Conservation (phyloP, 2,329 filamentous ascomycete species). For the Verticillium longisporum region DNA sequence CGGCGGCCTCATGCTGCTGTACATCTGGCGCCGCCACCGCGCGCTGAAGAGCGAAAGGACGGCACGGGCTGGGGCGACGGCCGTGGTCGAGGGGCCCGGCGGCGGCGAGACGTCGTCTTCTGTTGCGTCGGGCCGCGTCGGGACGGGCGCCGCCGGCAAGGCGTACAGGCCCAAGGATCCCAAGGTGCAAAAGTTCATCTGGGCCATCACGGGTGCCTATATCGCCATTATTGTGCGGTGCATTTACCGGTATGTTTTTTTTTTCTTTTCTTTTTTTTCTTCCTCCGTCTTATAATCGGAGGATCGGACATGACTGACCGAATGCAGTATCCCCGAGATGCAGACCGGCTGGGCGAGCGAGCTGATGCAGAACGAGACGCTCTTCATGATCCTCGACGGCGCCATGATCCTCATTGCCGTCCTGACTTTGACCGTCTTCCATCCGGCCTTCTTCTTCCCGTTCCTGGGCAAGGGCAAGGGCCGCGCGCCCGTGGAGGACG, state of each 20-base stretch:
- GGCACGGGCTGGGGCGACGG: background rate
- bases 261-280: background rate
- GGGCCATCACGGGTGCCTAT: constrained; percentile 5
- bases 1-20: constrained; percentile 14
- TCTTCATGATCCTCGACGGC: constrained; percentile 11
- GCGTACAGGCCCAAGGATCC: background rate
- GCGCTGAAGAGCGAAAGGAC: background rate
- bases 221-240: constrained; percentile 10
- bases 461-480: constrained; percentile 2
- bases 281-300: no score
- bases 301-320: background rate
- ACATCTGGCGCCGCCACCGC: constrained; percentile 3
- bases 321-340: constrained; percentile 6
- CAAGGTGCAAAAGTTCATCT: constrained; percentile 7
- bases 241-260: constrained; percentile 8
- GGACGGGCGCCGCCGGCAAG: background rate
- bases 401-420: constrained; percentile 9
- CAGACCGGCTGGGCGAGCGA: constrained; percentile 9
- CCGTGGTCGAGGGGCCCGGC: background rate
- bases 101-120: background rate
- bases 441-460: constrained; percentile 9
- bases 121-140: background rate
- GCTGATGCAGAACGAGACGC: constrained; percentile 11
- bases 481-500: background rate
- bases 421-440: constrained; percentile 4